A percentile compares a stretch with the other conserved stretches of the same genome.
phyloP scores from a whole-genome alignment of 805 yeast genomes.

The Candida quercuum region DNA sequence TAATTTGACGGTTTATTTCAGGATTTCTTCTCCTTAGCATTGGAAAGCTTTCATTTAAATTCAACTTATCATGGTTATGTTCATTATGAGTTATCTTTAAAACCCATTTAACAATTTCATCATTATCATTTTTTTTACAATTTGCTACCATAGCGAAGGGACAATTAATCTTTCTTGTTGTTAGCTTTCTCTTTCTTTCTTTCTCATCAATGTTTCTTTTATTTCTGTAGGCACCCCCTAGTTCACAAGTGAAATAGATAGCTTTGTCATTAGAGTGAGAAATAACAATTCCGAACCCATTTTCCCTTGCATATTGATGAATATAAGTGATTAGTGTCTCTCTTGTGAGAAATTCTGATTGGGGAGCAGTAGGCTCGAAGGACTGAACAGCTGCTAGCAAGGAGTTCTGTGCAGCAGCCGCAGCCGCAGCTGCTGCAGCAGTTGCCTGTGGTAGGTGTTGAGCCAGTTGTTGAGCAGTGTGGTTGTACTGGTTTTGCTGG shows the following conservation, averaged over 20 bases:
- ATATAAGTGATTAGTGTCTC: conserved; percentile 21
- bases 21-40: conserved; percentile 28
- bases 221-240: conserved; percentile 26
- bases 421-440: conserved; percentile 9
- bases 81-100: conserved; percentile 23
- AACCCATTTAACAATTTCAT: conserved; percentile 22
- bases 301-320: conserved; percentile 25
- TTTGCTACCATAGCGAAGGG: conserved; percentile 28
- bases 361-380: conserved; percentile 19
- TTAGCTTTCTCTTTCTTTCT: conserved; percentile 25
- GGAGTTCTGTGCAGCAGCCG: conserved; percentile 3
- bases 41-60: conserved; percentile 25
- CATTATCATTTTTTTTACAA: conserved; percentile 24
- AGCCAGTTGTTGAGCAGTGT: conserved; percentile 16
- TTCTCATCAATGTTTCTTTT: conserved; percentile 26
- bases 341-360: conserved; percentile 19
- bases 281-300: conserved; percentile 27
- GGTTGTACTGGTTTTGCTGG: conserved; percentile 9
- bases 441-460: conserved; percentile 18
- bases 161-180: conserved; percentile 26
- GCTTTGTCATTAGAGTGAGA: conserved; percentile 28
- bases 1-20: conserved; percentile 25
- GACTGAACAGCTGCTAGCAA: conserved; percentile 5
- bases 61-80: conserved; percentile 25
- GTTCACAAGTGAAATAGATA: conserved; percentile 26